Conservation (phyloP, 179 eudicot species). For the Silene coronaria region DNA sequence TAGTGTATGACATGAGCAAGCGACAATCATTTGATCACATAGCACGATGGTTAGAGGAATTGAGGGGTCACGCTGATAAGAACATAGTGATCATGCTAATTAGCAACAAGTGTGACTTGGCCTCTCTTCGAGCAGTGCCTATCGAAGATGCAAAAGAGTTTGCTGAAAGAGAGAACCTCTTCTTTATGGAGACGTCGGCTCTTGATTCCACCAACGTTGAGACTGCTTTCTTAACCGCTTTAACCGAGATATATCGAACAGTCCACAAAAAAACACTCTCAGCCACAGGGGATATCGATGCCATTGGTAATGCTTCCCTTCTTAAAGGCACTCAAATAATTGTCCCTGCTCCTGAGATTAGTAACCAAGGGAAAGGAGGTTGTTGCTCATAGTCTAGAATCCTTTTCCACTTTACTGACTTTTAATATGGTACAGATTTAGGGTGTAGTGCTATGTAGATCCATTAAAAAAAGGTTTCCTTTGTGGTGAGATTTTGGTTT, state of each 20-base stretch:
- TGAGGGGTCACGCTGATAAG: constrained; percentile 45
- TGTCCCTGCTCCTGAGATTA: constrained; percentile 31
- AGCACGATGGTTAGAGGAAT: constrained; percentile 42
- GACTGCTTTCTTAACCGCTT: constrained; percentile 36
- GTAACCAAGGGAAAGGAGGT: constrained; percentile 28
- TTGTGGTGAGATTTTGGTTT: constrained; percentile 1
- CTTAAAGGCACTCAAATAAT: constrained; percentile 44
- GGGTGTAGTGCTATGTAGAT: constrained; percentile 27
- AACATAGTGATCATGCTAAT: constrained; percentile 39
- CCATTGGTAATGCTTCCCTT: constrained; percentile 27
- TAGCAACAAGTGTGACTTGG: constrained; percentile 42
- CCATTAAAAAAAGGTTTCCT: constrained; percentile 1
- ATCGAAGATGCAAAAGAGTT: constrained; percentile 48
- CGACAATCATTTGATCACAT: constrained; percentile 48
- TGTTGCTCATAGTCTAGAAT: constrained; percentile 25
- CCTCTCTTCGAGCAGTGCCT: constrained; percentile 42
- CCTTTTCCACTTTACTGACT: background rate
- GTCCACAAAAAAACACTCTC: constrained; percentile 35
- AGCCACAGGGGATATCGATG: constrained; percentile 28
- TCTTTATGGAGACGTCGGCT: constrained; percentile 44
- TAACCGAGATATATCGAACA: constrained; percentile 38
- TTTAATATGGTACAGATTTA: constrained; percentile 20
- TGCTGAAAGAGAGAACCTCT: constrained; percentile 46
- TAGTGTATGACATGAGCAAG: constrained; percentile 47
- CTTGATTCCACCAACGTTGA: constrained; percentile 42